Percentiles rank a stretch among this genome's conserved stretches.
These are phyloP conservation scores for Podila epigama DNA, from an alignment of 192 early-diverging fungal genomes.

Conservation along the genomic window DNA sequence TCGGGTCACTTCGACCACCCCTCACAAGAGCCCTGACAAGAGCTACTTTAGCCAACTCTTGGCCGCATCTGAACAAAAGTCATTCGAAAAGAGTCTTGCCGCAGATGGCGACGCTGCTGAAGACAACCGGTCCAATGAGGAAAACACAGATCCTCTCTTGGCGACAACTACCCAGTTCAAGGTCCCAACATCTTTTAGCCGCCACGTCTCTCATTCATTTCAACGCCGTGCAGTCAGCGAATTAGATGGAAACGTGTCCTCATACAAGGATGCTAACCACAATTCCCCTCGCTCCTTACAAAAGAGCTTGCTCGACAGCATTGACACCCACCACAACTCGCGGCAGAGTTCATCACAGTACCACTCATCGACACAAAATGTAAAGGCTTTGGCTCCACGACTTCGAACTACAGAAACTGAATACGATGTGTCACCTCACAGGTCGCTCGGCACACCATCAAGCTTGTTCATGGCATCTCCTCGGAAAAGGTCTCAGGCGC, in stretches of 20 bases:
- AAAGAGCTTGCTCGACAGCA: too few relatives aligned
- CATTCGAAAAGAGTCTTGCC: background rate
- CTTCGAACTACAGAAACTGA: conserved; percentile 41
- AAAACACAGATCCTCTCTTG: background rate
- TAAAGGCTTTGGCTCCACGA: background rate
- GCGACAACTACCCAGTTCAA: conserved; percentile 5
- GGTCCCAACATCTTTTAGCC: conserved; percentile 1
- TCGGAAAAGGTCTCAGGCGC: background rate
- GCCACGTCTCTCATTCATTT: background rate
- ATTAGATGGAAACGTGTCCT: background rate
- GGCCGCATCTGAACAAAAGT: background rate
- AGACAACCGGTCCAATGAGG: background rate
- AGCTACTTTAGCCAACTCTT: background rate
- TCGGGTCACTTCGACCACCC: conserved; percentile 11
- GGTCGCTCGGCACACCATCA: conserved; percentile 15
- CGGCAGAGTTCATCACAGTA: background rate
- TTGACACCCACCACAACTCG: background rate
- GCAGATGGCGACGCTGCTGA: background rate
- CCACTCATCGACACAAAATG: background rate
- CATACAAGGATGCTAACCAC: background rate
- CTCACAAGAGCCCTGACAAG: conserved; percentile 5
- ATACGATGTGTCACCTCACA: conserved; percentile 22
- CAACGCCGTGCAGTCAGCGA: conserved; percentile 3
- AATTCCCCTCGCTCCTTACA: background rate
- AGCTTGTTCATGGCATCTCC: conserved; percentile 18